Evolutionary conservation across 2,329 filamentous ascomycete species (phyloP).

Genomic region (Claviceps sp.): DNA sequence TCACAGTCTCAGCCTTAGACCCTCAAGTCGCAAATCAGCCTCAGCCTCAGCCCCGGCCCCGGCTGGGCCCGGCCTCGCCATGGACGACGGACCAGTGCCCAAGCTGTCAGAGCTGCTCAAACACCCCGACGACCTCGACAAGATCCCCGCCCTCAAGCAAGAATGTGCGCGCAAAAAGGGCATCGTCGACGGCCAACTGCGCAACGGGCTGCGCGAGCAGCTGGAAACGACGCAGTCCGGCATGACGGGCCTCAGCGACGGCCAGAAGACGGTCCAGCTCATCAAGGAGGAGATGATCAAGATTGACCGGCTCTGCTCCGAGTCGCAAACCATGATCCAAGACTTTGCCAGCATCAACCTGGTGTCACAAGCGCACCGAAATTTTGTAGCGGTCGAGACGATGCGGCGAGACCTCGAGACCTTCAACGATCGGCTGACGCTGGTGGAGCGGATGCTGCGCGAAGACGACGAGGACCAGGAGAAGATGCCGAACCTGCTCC

Average conservation of each 20-base stretch:
- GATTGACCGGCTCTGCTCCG: constrained; percentile 93
- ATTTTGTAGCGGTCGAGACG: constrained; percentile 85
- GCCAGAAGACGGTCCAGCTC: constrained; percentile 78
- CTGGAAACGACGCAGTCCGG: constrained; percentile 87
- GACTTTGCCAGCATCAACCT: constrained; percentile 91
- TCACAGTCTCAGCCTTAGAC: neutral
- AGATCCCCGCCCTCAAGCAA: constrained; percentile 75
- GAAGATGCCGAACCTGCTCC: constrained; percentile 82
- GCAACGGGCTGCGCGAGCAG: constrained; percentile 78
- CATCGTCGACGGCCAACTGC: constrained; percentile 80
- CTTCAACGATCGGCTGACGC: constrained; percentile 65
- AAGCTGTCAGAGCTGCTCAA: constrained; percentile 88
- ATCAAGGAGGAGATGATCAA: constrained; percentile 99
- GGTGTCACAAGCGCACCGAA: constrained; percentile 86
- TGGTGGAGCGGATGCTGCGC: constrained; percentile 64
- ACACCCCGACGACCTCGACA: constrained; percentile 94
- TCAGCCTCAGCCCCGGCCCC: neutral
- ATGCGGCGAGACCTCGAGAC: constrained; percentile 86
- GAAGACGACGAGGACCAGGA: constrained; percentile 78
- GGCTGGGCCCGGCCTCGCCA: constrained; percentile 8
- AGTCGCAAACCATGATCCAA: constrained; percentile 93
- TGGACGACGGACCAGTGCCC: constrained; percentile 50
- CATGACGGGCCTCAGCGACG: constrained; percentile 78
- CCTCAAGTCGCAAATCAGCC: neutral
- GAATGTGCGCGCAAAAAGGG: constrained; percentile 93